A percentile compares a stretch with the other conserved stretches of the same genome.
phyloP scores from a whole-genome alignment of 2,329 filamentous ascomycete genomes.

The Periconia digitata region DNA sequence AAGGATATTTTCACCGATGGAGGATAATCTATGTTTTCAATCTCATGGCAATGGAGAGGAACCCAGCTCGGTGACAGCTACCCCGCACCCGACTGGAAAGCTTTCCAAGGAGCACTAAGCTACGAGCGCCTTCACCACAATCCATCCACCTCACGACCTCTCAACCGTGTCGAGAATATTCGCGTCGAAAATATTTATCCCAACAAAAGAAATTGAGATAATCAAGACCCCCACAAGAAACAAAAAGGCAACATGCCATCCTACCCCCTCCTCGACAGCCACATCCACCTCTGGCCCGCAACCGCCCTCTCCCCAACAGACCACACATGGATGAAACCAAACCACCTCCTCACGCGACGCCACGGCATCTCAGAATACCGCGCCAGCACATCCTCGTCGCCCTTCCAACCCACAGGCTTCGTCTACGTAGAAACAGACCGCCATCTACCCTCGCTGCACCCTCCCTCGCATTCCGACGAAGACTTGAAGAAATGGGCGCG shows the following conservation, averaged over 20 bases:
- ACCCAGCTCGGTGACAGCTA: not conserved
- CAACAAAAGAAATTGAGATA: no score
- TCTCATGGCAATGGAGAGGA: no score
- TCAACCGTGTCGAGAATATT: not conserved
- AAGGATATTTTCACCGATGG: no score
- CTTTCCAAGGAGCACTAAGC: not conserved
- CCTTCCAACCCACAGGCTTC: conserved; percentile 57
- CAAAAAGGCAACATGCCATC: conserved; percentile 1
- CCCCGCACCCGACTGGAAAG: not conserved
- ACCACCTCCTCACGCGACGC: conserved; percentile 60
- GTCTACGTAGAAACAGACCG: conserved; percentile 84
- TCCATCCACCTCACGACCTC: not conserved
- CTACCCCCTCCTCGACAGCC: conserved; percentile 73
- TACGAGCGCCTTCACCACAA: not conserved
- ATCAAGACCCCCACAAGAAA: no score
- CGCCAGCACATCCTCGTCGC: conserved; percentile 12
- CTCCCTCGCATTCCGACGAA: not conserved
- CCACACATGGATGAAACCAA: conserved; percentile 68
- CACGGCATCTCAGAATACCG: conserved; percentile 67
- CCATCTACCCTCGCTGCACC: conserved; percentile 17
- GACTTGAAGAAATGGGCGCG: conserved; percentile 60
- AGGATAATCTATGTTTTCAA: no score
- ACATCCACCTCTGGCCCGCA: conserved; percentile 83
- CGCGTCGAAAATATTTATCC: no score
- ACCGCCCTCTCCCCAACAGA: conserved; percentile 61